A percentile compares a stretch with the other conserved stretches of the same genome.
Evolutionary conservation across 495 filamentous ascomycete genomes (phyloP).

Genomic region (Podospora comata): DNA sequence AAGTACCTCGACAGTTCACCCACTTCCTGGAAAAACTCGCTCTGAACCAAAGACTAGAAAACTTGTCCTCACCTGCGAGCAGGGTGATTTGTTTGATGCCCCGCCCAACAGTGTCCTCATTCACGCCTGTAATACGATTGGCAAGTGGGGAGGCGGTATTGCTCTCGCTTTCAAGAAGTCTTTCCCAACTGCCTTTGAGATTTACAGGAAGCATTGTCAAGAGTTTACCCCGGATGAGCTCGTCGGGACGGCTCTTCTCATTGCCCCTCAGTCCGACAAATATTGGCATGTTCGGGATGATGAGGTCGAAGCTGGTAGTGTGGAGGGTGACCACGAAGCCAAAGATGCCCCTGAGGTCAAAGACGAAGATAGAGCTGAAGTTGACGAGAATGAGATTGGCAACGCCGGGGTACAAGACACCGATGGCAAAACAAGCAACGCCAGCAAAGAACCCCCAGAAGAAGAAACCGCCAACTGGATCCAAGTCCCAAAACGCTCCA

Average conservation of each 20-base stretch:
- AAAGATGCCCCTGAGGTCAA: neutral
- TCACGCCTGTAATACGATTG: constrained; percentile 31
- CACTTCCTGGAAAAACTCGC: neutral
- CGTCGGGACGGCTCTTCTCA: constrained; percentile 22
- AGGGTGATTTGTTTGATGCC: constrained; percentile 29
- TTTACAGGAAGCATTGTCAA: constrained; percentile 25
- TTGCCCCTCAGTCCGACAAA: neutral
- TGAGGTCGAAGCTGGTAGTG: neutral
- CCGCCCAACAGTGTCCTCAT: constrained; percentile 29
- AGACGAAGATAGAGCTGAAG: no score
- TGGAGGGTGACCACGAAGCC: neutral
- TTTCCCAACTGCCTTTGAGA: constrained; percentile 24
- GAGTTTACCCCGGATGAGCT: constrained; percentile 15
- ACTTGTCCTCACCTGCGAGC: constrained; percentile 18
- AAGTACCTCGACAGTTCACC: neutral
- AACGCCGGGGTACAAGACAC: no score
- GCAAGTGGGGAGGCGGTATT: constrained; percentile 29
- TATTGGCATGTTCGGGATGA: neutral
- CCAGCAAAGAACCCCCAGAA: no score
- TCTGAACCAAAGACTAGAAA: neutral
- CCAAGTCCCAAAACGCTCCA: no score
- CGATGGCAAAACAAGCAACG: no score
- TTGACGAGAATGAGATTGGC: no score
- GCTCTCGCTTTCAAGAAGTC: constrained; percentile 20
- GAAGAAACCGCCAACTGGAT: no score